Conservation (phyloP, 2,329 filamentous ascomycete species). For the Penicillium sp. region DNA sequence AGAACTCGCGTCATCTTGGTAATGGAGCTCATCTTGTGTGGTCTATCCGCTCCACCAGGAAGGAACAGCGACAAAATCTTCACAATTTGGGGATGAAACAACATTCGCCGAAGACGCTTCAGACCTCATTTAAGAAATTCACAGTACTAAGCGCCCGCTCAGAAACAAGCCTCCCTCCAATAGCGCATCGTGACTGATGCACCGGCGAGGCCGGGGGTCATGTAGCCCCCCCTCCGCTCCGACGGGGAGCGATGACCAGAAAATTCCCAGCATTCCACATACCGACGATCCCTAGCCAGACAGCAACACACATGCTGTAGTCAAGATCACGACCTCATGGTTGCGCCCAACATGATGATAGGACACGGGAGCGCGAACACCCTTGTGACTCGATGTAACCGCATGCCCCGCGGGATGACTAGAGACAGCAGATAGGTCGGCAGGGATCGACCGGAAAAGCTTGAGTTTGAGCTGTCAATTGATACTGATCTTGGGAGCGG, state of each 20-base stretch:
- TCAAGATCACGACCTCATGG: conserved; percentile 15
- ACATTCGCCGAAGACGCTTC: not conserved
- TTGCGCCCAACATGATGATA: conserved; percentile 12
- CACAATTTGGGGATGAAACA: not conserved
- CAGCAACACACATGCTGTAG: conserved; percentile 10
- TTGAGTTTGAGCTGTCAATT: not conserved
- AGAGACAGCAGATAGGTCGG: not conserved
- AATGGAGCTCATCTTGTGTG: conserved; percentile 15
- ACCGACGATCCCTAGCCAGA: conserved; percentile 19
- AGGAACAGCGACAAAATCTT: not conserved
- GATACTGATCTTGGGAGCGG: not conserved
- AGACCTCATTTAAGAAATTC: not conserved
- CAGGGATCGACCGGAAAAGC: not conserved
- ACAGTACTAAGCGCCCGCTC: not conserved
- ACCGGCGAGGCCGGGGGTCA: conserved; percentile 12
- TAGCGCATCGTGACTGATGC: conserved; percentile 11
- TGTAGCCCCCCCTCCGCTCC: conserved; percentile 5
- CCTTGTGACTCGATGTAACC: conserved; percentile 26
- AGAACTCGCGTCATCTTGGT: conserved; percentile 13
- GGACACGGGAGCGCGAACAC: conserved; percentile 4
- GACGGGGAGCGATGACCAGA: conserved; percentile 7
- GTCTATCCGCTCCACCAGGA: not conserved
- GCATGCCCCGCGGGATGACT: conserved; percentile 10
- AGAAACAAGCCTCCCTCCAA: not conserved
- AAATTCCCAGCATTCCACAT: conserved; percentile 22